Conservation (phyloP, 2,329 filamentous ascomycete species). For the Amylocarpus encephaloides region DNA sequence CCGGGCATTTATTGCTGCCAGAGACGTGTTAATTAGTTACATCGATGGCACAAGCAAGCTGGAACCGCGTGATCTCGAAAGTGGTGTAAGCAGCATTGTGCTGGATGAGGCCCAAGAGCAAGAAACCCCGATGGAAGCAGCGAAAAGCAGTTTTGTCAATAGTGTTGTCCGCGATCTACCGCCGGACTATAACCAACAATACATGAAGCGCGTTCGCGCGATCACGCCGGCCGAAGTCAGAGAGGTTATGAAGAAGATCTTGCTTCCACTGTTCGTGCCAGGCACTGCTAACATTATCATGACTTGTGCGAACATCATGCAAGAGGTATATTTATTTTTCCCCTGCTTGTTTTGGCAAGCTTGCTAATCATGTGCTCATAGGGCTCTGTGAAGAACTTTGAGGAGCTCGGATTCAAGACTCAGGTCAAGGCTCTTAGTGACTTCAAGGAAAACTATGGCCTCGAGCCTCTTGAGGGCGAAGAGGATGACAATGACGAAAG, state of each 20-base stretch:
- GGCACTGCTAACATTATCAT: slow-evolving; percentile 78
- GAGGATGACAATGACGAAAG: slow-evolving; percentile 33
- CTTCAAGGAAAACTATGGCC: slow-evolving; percentile 86
- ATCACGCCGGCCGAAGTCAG: slow-evolving; percentile 74
- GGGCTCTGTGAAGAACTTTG: slow-evolving; percentile 70
- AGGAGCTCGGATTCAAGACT: slow-evolving; percentile 70
- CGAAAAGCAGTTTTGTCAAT: slow-evolving; percentile 74
- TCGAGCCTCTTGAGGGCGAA: slow-evolving; percentile 58
- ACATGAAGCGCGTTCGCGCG: slow-evolving; percentile 69
- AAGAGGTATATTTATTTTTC: slow-evolving; percentile 59
- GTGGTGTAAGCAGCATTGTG: slow-evolving; percentile 84
- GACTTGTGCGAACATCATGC: slow-evolving; percentile 79
- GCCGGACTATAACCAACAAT: slow-evolving; percentile 69
- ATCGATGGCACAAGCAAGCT: slow-evolving; percentile 65
- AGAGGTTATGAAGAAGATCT: slow-evolving; percentile 63
- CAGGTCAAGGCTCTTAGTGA: slow-evolving; percentile 66
- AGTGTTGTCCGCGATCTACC: slow-evolving; percentile 72
- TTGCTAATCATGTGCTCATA: slow-evolving; percentile 33
- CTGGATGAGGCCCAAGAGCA: slow-evolving; percentile 83
- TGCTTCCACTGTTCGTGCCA: slow-evolving; percentile 75
- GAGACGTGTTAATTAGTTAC: slow-evolving; percentile 67
- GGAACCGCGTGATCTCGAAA: slow-evolving; percentile 66
- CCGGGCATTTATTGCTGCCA: slow-evolving; percentile 76
- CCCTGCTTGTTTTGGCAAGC: neutral
- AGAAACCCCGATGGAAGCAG: slow-evolving; percentile 75